Base-by-base conservation (phyloP, 2,329 filamentous ascomycete species). In the Alternaria sp. region DNA sequence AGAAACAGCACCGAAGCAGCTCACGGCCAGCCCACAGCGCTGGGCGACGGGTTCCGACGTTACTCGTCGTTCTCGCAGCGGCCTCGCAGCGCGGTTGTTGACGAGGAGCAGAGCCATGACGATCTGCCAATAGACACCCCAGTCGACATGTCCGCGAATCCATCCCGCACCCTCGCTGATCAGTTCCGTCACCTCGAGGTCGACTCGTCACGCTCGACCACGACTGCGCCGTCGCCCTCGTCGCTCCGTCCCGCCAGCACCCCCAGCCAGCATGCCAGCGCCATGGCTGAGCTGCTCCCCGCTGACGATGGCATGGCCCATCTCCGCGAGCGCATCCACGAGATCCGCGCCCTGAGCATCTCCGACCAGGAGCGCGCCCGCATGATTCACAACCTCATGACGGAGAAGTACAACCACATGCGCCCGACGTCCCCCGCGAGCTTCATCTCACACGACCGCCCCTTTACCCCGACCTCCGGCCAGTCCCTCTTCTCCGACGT, bases 271-370 rank as follows among this genome's bases (percentile, higher is more conserved):
- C 61, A 79, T 76, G 74, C 66, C 23, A 59, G 66, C 44, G 61
- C 60, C 59, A 76, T 77, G 75, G 75, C 77, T 20, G 75, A 72
- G 63, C 77, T 73, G 57, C 74, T 86, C 66, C 84, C 84, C 7
- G 83, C 81, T 60, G 82, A 85, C 69, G 84, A 86, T 72, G 84
- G 84, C 66, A 85, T 86, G 83, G 78, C 78, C 20, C 75, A 79
- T 60, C 72, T 86, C 46, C 79, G 84, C 26, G 76, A 77, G 58
- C 80, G 83, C 72, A 81, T 86, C 68, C 84, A 85, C 53, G 75
- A 83, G 61, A 84, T 86, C 60, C 76, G 81, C 63, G 78, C 79
- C 49, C 67, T 85, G 59, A 77, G 77, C 0, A 71, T 82, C 11
- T 78, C 81, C 25, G 84, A 82, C 21, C 81, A 83, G 58, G 84